These are phyloP conservation scores for Tripterygium wilfordii DNA, from an alignment of 177 flowering plant species.

Conservation along the genomic window DNA sequence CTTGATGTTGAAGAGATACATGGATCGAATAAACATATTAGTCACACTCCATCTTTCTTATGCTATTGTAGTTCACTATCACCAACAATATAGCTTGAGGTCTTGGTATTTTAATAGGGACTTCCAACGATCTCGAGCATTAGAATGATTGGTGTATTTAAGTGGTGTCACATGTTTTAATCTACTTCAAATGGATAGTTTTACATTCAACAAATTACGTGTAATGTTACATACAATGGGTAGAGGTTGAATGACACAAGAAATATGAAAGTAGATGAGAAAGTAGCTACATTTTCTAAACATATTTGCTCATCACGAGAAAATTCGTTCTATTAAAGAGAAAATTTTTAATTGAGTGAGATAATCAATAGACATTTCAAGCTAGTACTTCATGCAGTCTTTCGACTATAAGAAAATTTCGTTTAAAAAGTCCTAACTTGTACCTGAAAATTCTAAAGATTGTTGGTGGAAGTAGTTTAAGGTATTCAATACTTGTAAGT, in stretches of 20 bases:
- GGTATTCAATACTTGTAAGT: neutral
- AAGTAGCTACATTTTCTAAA: conserved; percentile 9
- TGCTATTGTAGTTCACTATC: too few species aligned
- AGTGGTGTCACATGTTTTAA: too few species aligned
- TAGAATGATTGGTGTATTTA: too few species aligned
- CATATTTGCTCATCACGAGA: conserved; percentile 1
- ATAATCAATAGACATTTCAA: conserved; percentile 5
- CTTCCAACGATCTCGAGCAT: too few species aligned
- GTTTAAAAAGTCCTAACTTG: neutral
- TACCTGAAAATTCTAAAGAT: neutral
- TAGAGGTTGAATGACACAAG: neutral
- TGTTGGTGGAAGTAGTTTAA: conserved; percentile 3
- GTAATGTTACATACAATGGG: neutral
- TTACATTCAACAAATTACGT: neutral
- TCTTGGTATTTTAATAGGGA: too few species aligned
- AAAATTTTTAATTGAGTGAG: conserved; percentile 2
- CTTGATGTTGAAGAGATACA: too few species aligned
- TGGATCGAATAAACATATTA: too few species aligned
- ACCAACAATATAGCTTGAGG: too few species aligned
- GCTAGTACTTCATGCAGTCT: neutral
- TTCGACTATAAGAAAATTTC: neutral
- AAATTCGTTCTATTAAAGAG: conserved; percentile 1
- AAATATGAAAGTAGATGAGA: conserved; percentile 1
- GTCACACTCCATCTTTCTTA: too few species aligned
- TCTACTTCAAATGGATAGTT: neutral